Evolutionary conservation across 371 early-diverging fungal genomes (phyloP), one percentile per base, ranked within the genome.

Genomic region (Cokeromyces recurvatus): DNA sequence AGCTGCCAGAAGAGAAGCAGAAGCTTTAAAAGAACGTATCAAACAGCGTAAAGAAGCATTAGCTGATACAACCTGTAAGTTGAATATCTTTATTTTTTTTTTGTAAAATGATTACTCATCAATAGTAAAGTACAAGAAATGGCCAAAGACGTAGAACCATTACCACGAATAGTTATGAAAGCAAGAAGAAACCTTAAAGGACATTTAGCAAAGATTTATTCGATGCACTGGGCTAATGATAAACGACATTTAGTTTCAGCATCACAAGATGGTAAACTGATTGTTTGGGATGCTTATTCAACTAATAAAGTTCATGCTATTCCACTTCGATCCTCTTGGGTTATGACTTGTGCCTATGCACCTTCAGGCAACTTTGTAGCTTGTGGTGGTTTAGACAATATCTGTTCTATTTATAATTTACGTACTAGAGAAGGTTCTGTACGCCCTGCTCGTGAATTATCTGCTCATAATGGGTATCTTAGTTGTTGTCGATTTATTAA

Each of bases 291-390:
- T 62, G 93, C 97, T 10, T 94, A 89, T 61, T 87, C 94, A 27
- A 94, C 97, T 46, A 97, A 98, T 82, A 98, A 98, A 72, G 82
- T 95, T 32, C 90, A 92, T 61, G 97, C 97, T 24, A 97, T 98
- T 62, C 97, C 98, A 14, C 70, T 98, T 43, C 86, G 93, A 20
- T 97, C 97, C 0, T 94, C 96, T 7, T 98, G 99, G 99, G 99
- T 98, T 46, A 98, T 98, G 99, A 97, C 98, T 24, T 95, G 95
- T 60, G 97, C 99, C 0, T 98, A 95, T 62, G 90, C 96, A 15
- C 98, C 97, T 4, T 91, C 92, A n/a, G 95, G 98, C 14, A 87
- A 89, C 66, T 90, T 87, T 66, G 98, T 98, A n/a, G 99, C 99
- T 35, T 98, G 96, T 62, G 99, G 99, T 58, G 99, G 99, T 61